Evolutionary conservation across 352 stramenopile species (phyloP), one percentile per base, ranked within the genome.

Genomic region (Pythium brachiatum): DNA sequence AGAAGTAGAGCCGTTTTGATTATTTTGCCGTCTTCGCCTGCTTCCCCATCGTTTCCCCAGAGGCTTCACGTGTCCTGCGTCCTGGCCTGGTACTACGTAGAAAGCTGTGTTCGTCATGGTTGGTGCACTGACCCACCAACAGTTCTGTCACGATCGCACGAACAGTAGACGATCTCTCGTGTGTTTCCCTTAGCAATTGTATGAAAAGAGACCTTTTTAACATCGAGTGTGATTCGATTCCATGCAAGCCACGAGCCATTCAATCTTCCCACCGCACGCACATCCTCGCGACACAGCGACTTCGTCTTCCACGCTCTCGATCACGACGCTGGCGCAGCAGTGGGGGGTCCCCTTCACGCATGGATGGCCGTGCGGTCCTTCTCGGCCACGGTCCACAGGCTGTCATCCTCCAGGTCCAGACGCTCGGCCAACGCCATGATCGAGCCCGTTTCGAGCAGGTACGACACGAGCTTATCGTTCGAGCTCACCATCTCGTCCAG

Each of bases 321-420:
- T 50, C n/a, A 44, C 36, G 36, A 44, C 36, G 36, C 36, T 8
- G 3, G 36, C 8, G 36, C 36, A 3, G 36, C 36, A 44, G 36
- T 44, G 46, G 34, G 39, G 62, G 25, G 41, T 41, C 13, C 7
- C 18, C 46, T 59, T 74, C 68, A 74, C 32, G 85, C 85, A 71
- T 94, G 85, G 66, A 94, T 92, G 36, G 85, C 83, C 18, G 81
- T 88, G 73, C 85, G 72, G 72, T 94, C 85, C 71, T 94, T 92
- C 64, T 94, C 85, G 6, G 79, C 83, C 58, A 94, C 85, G 46
- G 75, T 86, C 85, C 85, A 94, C 67, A 79, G 68, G 68, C 85
- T 94, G 69, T 94, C 85, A 55, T 94, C 85, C 47, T 94, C 85
- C 43, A 90, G 62, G 64, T 94, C 85, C 29, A 94, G 70, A 15